phyloP scores from a whole-genome alignment of 1,139 yeast genomes.

The Trichomonascaceae sp. region DNA sequence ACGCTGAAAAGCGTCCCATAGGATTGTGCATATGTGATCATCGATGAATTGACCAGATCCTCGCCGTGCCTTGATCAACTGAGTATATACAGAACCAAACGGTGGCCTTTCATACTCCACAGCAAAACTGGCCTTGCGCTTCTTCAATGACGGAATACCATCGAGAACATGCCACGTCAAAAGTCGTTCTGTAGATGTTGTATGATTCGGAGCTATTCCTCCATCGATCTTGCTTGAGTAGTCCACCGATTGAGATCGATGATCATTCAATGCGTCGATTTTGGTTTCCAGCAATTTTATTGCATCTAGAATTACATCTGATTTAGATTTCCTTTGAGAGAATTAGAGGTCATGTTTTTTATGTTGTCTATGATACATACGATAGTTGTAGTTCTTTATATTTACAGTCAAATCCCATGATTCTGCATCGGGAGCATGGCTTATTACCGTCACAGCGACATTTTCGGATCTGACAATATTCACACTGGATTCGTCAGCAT shows the following conservation, averaged over 20 bases:
- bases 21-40: constrained; percentile 3
- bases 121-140: constrained; percentile 8
- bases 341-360: not conserved
- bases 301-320: constrained; percentile 12
- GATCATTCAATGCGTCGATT: constrained; percentile 3
- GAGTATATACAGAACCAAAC: not conserved
- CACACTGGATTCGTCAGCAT: constrained; percentile 7
- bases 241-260: not conserved
- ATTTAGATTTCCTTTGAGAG: constrained; percentile 13
- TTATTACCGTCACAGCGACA: constrained; percentile 13
- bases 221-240: constrained; percentile 7
- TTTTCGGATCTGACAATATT: constrained; percentile 11
- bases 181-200: constrained; percentile 14
- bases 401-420: constrained; percentile 8
- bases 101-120: constrained; percentile 14
- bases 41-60: constrained; percentile 2
- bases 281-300: constrained; percentile 10
- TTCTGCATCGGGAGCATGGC: constrained; percentile 12
- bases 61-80: not conserved
- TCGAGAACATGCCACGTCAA: constrained; percentile 9
- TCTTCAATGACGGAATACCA: constrained; percentile 10
- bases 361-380: constrained; percentile 1
- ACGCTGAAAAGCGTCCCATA: constrained; percentile 13
- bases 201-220: constrained; percentile 11
- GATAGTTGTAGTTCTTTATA: constrained; percentile 10